Evolutionary conservation across 1,284 basidiomycete species (phyloP).

Genomic region (Ceratobasidium sp.): DNA sequence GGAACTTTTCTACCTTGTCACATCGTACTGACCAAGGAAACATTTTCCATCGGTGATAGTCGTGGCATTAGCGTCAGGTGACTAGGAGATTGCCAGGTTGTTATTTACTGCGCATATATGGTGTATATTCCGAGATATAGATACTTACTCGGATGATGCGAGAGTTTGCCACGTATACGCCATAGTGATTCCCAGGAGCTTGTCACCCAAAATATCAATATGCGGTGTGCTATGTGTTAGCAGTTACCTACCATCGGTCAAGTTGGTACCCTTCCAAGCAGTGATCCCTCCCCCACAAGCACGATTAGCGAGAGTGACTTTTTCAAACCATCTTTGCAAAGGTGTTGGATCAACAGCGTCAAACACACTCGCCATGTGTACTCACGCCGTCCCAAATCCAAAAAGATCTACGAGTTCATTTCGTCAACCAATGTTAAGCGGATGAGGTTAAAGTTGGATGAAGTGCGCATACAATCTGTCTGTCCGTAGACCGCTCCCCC

Average conservation of each 20-base stretch:
- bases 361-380: background rate
- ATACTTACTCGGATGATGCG: constrained; percentile 58
- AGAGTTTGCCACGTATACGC: constrained; percentile 69
- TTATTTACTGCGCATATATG: constrained; percentile 5
- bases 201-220: background rate
- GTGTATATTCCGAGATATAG: background rate
- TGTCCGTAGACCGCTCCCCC: constrained; percentile 71
- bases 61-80: constrained; percentile 67
- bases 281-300: constrained; percentile 71
- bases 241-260: constrained; percentile 55
- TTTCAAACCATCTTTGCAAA: constrained; percentile 26
- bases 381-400: constrained; percentile 67
- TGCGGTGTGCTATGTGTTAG: background rate
- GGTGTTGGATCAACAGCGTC: background rate
- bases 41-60: constrained; percentile 61
- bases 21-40: constrained; percentile 54
- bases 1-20: background rate
- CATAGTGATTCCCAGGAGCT: constrained; percentile 65
- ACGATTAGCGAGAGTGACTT: constrained; percentile 67
- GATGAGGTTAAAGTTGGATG: background rate
- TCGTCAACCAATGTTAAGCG: background rate
- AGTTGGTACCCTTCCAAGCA: constrained; percentile 70
- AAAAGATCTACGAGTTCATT: constrained; percentile 57
- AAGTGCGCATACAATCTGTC: constrained; percentile 61
- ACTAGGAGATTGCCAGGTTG: constrained; percentile 54